Base-by-base conservation (phyloP, 148 eudicot genomes). In the Fallopia convolvulus region DNA sequence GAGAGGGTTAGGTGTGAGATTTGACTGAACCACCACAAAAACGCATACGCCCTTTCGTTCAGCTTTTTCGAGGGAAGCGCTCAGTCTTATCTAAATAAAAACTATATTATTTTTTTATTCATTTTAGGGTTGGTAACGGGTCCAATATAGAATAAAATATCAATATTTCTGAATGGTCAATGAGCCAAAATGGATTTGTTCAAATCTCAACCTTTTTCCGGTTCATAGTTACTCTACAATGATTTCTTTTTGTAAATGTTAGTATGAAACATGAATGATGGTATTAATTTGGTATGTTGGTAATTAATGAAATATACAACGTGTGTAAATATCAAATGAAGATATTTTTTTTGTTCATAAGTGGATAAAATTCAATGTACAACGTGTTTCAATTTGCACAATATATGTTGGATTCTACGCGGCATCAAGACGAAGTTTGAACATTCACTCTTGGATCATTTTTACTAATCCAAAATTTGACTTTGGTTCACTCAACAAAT, bases 1-100 rank as follows among this genome's bases (percentile, higher is more conserved):
- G 71, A 11, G 32, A 13, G 75, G 75, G 75, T 21, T 73, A 73
- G 75, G 75, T 73, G 75, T 73, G 75, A 7, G 75, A 73, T 73
- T 73, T 73, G 75, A 73, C 75, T 17, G 20, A 73, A 73, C 75
- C 8, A 73, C 21, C 72, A 68, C 46, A 33, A 33, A 68, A 68
- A 68, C 72, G 72, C 41, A 68, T 68, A 15, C 46, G 46, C 65
- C 65, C 30, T 21, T 23, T 23, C 65, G 6, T 2, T 20, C 65
- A 58, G 30, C 32, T 58, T 21, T 21, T 23, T 58, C 65, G 65
- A n/a, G 65, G 60, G 60, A 55, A n/a, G 18, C 8, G 60, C 60
- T 55, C 18, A 55, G 18, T 20, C 21, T 21, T n/a, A 58, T 23
- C 21, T 6, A 0, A 58, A 58, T 2, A n/a, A 58, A 20, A 6